Conservation (phyloP, 2,329 filamentous ascomycete species). For the Chaetoscypha palmicola region DNA sequence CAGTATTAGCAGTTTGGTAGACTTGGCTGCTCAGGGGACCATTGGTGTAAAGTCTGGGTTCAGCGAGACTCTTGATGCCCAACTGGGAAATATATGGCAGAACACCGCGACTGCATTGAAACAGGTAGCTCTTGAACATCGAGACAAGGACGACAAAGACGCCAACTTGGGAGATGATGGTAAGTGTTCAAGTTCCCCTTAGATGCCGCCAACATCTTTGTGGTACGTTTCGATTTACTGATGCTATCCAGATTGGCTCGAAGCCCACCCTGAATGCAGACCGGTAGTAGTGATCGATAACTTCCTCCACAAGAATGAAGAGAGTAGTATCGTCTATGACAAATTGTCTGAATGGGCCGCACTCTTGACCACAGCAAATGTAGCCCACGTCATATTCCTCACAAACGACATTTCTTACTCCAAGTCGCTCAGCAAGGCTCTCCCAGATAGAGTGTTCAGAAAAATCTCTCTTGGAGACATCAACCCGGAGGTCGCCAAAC, state of each 20-base stretch:
- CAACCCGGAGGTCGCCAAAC: conserved; percentile 76
- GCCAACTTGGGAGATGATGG: conserved; percentile 66
- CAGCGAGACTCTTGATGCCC: conserved; percentile 83
- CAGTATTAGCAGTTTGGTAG: conserved; percentile 83
- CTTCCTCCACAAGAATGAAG: conserved; percentile 73
- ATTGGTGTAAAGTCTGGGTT: conserved; percentile 93
- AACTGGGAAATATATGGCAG: conserved; percentile 82
- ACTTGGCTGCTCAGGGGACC: conserved; percentile 87
- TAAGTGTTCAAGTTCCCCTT: neutral
- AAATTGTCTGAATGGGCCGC: conserved; percentile 89
- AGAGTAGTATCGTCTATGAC: conserved; percentile 60
- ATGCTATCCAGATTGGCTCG: conserved; percentile 55
- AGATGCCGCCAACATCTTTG: neutral
- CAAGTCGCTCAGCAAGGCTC: conserved; percentile 76
- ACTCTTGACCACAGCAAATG: conserved; percentile 72
- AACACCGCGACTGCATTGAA: conserved; percentile 76
- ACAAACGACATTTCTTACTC: conserved; percentile 84
- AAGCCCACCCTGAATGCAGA: conserved; percentile 76
- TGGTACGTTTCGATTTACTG: neutral
- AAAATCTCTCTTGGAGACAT: conserved; percentile 82
- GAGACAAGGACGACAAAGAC: conserved; percentile 69
- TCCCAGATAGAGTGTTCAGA: conserved; percentile 87
- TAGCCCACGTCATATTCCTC: conserved; percentile 91
- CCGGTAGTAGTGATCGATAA: conserved; percentile 88
- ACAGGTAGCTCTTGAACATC: conserved; percentile 62